Evolutionary conservation across 2,329 filamentous ascomycete species (phyloP).

Genomic region (Aspergillus sp.): DNA sequence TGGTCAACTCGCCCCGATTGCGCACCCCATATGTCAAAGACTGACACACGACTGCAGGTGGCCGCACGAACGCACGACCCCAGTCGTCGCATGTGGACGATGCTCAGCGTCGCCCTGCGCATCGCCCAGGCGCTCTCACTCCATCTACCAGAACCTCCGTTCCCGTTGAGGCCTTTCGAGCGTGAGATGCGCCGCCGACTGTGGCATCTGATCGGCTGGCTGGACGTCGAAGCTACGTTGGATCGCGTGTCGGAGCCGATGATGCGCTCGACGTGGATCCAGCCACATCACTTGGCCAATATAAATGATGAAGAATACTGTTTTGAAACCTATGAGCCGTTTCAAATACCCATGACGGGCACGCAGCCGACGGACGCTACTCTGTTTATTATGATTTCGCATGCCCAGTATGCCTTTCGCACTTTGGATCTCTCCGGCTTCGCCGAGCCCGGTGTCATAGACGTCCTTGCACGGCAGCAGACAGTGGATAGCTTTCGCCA

Average conservation of each 20-base stretch:
- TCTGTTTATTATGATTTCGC: slow-evolving; percentile 22
- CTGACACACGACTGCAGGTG: too few relatives aligned
- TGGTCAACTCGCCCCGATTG: too few relatives aligned
- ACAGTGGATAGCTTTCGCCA: slow-evolving; percentile 27
- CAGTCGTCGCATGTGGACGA: too few relatives aligned
- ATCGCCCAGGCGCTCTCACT: slow-evolving; percentile 33
- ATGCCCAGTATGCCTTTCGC: slow-evolving; percentile 24
- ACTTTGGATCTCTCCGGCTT: slow-evolving; percentile 27
- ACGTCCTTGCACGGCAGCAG: slow-evolving; percentile 22
- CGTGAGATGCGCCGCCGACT: slow-evolving; percentile 31
- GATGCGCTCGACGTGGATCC: slow-evolving; percentile 18
- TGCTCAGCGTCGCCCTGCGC: slow-evolving; percentile 33
- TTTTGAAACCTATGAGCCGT: too few relatives aligned
- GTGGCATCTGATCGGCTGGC: slow-evolving; percentile 31
- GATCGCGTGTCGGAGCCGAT: slow-evolving; percentile 36
- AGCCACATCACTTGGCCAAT: slow-evolving; percentile 26
- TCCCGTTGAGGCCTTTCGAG: slow-evolving; percentile 29
- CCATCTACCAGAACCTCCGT: slow-evolving; percentile 28
- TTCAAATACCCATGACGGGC: too few relatives aligned
- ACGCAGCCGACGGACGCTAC: too few relatives aligned
- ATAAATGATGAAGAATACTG: too few relatives aligned
- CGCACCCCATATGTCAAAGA: too few relatives aligned
- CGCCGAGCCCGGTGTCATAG: slow-evolving; percentile 22
- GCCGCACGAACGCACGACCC: too few relatives aligned
- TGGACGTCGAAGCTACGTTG: slow-evolving; percentile 30